phyloP scores from a whole-genome alignment of 2,329 filamentous ascomycete species.

The Ophiocordyceps camponoti-leonardi region DNA sequence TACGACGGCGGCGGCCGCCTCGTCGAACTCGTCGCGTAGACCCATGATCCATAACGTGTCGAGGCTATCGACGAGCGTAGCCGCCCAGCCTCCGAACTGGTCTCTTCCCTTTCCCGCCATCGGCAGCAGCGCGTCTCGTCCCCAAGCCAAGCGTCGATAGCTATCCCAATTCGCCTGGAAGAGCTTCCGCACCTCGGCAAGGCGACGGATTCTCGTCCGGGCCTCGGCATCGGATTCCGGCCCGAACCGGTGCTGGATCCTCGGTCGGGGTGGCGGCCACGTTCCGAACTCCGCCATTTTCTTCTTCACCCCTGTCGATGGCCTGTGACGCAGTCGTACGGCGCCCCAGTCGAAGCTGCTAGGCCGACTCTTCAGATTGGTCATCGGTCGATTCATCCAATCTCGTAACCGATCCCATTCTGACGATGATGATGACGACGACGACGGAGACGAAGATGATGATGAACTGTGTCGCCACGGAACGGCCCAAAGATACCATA shows the following conservation, averaged over 20 bases:
- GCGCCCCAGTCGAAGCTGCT: conserved; percentile 21
- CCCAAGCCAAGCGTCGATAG: conserved; percentile 47
- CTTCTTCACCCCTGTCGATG: conserved; percentile 5
- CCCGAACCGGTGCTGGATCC: conserved; percentile 17
- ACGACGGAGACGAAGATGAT: too few species aligned
- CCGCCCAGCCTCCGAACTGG: conserved; percentile 49
- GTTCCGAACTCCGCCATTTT: conserved; percentile 8
- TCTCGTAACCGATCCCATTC: conserved; percentile 8
- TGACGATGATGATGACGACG: too few species aligned
- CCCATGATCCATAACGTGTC: conserved; percentile 64
- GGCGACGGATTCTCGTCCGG: conserved; percentile 12
- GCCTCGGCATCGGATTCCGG: conserved; percentile 10
- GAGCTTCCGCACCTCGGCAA: conserved; percentile 13
- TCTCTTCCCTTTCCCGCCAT: conserved; percentile 32
- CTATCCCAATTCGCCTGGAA: conserved; percentile 22
- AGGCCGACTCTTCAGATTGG: background rate
- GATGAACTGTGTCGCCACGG: background rate
- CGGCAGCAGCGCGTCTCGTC: conserved; percentile 44
- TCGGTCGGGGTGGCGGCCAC: conserved; percentile 6
- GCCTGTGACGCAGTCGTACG: conserved; percentile 11
- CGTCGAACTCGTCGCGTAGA: conserved; percentile 44
- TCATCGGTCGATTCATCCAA: conserved; percentile 1
- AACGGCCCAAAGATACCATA: background rate
- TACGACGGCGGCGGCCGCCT: conserved; percentile 40
- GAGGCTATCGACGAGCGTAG: conserved; percentile 48